Base-by-base conservation (phyloP, 2,329 filamentous ascomycete genomes). In the Aspergillus sp. region DNA sequence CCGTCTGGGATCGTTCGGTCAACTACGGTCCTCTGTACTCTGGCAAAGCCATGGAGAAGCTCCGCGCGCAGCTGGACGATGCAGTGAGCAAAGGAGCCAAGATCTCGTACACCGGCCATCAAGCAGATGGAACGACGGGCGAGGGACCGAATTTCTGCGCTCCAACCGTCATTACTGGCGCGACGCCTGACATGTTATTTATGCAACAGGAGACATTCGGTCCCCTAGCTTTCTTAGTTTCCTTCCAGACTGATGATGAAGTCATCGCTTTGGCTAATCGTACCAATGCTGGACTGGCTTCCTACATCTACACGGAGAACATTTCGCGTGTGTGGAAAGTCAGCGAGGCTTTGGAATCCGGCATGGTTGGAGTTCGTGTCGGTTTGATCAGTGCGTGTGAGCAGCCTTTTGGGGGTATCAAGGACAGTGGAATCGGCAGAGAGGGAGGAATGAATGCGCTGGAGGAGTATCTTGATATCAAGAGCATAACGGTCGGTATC, bases 171-270 rank as follows among this genome's bases (percentile, higher is more conserved):
- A 78, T 88, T 29, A 78, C 78, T 0, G 79, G 80, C 3, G 80
- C 84, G 52, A 82, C 76, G 5, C 70, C 76, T 3, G 76, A 82
- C 2, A 87, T 87, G 83, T 58, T 74, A 14, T 74, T 81, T 21
- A 76, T 74, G 1, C 70, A 74, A 0, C 84, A 88, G 60, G 85
- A 88, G 69, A 83, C 80, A 0, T 88, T 88, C 58, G 84, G 82
- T 0, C 85, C 86, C 0, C 78, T 88, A 19, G 75, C 80, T 20
- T 84, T 83, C 0, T 67, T 88, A 42, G 84, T 85, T 60, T 77
- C 77, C 46, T 88, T 88, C 55, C 80, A 86, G n/a, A 83, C 78
- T 0, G 86, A 88, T 58, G 82, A 86, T 1, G 82, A 88, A 61
- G 85, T 47, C 2, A 10, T 54, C 11, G 14, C 20, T 14, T 23